Base-by-base conservation (phyloP, 371 early-diverging fungal genomes). In the Mucor irregularis region DNA sequence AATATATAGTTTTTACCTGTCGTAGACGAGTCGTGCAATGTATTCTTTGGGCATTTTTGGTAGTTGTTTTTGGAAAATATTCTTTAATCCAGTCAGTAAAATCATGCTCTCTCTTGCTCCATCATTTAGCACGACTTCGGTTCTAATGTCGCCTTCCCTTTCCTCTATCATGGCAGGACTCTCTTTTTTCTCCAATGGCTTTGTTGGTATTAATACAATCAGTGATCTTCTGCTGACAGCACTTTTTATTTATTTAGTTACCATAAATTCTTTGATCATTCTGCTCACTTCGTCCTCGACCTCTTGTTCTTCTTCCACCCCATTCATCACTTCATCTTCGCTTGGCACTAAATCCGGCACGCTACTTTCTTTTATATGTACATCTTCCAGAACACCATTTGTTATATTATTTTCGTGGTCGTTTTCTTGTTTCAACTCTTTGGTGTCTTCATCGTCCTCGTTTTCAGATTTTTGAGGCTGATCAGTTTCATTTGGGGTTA, bases 1-100 rank as follows among this genome's bases (percentile, higher is more conserved):
- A n/a, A n/a, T n/a, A n/a, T 29, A 31, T 31, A 11, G 33, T 4
- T 16, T 10, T 43, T 55, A 62, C 62, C 62, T 44, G 33, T 99
- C 99, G 74, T 97, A 99, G 0, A 99, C 97, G 16, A 99, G 86
- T 25, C 98, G 84, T 0, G 96, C 89, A 64, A 99, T 99, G 62
- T 99, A 99, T 61, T 99, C 99, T 67, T 91, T 91, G 7, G 99
- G 99, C 99, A 99, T 99, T 60, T 98, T 99, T 14, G 99, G 99
- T 50, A 99, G 79, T 70, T 99, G 99, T 58, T 91, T 93, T 72
- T 98, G 97, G 71, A 99, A 98, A 35, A 99, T 89, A 64, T 90
- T 92, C 72, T 98, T 98, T 47, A 99, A 77, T 17, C 93, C 94
- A 1, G 99, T 93, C 56, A 99, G 76, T 17, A 95, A 72, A 5